Conservation (phyloP, 1,284 basidiomycete species). For the Trichosporon sp. region DNA sequence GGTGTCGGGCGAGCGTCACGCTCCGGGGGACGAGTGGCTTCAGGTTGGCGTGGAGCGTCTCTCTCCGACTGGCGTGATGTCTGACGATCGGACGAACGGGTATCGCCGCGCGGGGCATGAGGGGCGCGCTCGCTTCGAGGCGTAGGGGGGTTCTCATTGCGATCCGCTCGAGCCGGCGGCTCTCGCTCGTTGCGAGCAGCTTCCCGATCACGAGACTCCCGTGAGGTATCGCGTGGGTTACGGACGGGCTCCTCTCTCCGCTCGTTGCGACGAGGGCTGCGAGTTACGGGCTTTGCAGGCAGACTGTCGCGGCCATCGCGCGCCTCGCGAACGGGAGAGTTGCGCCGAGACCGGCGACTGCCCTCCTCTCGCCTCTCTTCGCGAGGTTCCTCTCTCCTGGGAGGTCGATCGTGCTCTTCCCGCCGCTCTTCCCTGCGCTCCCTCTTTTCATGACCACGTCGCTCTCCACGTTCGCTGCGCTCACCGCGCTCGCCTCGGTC, state of each 20-base stretch:
- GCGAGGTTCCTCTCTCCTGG: not conserved
- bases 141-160: not conserved
- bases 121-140: not conserved
- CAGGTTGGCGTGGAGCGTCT: not conserved
- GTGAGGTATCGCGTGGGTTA: not conserved
- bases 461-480: not conserved
- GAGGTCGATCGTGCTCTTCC: slow-evolving; percentile 4
- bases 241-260: slow-evolving; percentile 4
- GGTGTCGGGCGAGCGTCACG: not conserved
- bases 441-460: not conserved
- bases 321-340: not conserved
- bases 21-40: not conserved
- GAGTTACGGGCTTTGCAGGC: not conserved
- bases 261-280: slow-evolving; percentile 1
- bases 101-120: not conserved
- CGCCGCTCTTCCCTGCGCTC: not conserved
- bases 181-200: not conserved
- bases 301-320: slow-evolving; percentile 1
- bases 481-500: not conserved
- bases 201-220: slow-evolving; percentile 1
- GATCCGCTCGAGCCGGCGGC: not conserved
- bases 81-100: not conserved
- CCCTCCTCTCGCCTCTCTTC: not conserved
- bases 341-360: not conserved
- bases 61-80: not conserved